Conservation (phyloP, 345 rosid species). For the Citrus medica region DNA sequence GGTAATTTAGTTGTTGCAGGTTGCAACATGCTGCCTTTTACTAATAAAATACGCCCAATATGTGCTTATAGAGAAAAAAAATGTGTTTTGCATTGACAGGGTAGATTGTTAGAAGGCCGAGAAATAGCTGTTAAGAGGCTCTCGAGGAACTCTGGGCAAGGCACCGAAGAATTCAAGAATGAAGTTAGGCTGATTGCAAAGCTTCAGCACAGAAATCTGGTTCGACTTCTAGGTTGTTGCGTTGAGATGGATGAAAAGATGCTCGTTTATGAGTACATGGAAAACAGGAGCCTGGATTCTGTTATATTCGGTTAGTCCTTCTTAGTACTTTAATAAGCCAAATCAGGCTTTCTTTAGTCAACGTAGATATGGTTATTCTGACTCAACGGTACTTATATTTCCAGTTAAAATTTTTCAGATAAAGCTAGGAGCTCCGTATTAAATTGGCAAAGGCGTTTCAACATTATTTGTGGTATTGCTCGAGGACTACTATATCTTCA, state of each 20-base stretch:
- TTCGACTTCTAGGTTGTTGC: slow-evolving; percentile 69
- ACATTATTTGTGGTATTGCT: slow-evolving; percentile 64
- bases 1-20: slow-evolving; percentile 36
- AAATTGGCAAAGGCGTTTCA: slow-evolving; percentile 61
- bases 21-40: not conserved
- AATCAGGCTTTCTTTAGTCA: slow-evolving; percentile 8
- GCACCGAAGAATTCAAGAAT: slow-evolving; percentile 77
- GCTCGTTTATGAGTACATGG: slow-evolving; percentile 86
- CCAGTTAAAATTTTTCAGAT: not conserved
- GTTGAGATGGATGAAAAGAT: slow-evolving; percentile 65
- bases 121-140: slow-evolving; percentile 81
- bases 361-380: not conserved
- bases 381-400: slow-evolving; percentile 10
- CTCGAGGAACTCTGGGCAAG: slow-evolving; percentile 65
- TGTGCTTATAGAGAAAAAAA: not conserved
- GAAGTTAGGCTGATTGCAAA: slow-evolving; percentile 76
- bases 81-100: slow-evolving; percentile 32
- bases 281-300: not conserved
- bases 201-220: slow-evolving; percentile 84
- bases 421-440: slow-evolving; percentile 17
- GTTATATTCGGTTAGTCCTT: not conserved
- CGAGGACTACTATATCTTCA: slow-evolving; percentile 81
- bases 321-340: slow-evolving; percentile 20
- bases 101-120: slow-evolving; percentile 53
- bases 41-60: not conserved